Evolutionary conservation across 2,329 filamentous ascomycete species (phyloP), one percentile per base, ranked within the genome.

Genomic region (Huntiella omanensis): DNA sequence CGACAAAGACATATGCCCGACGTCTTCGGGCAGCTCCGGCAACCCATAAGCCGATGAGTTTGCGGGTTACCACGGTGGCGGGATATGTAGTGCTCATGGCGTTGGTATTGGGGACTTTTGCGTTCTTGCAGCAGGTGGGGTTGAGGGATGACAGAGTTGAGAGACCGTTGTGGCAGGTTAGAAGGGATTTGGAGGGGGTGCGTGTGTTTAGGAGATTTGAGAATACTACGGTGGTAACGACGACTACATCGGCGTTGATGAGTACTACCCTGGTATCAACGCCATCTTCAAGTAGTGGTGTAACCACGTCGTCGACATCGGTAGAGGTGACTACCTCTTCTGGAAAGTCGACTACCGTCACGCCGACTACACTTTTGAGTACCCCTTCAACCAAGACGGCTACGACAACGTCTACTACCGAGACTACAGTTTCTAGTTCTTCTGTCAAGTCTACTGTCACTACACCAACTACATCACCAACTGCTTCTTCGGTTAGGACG

Each of bases 41-140:
- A 28, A n/a, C 43, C 6, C 40, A 48, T 17, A 48, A 44, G 16
- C 46, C 41, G 35, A 22, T 48, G 8, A 37, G 40, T 11, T 15
- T 48, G 4, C 34, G 46, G 4, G 36, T 33, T 5, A 35, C 13
- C 5, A 35, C 39, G 6, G 41, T 48, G 1, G 41, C 35, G 5
- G 17, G 17, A 5, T 48, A 39, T 16, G 22, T 40, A 4, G 46
- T 32, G 6, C 8, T 44, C 4, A 33, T 48, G 46, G 33, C 41
- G 11, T 16, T 48, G 11, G 6, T 48, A 10, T 12, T 44, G 6
- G 41, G 35, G 15, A 22, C 35, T 4, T 44, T 48, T 40, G 46
- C 36, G 12, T 35, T 38, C 1, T 35, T 43, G 12, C 40, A 43
- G 16, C 33, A 44, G 15, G 41, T 34, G 16, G 36, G 46, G 22